Conservation (phyloP, 306 rosid genomes). For the Purshia tridentata region DNA sequence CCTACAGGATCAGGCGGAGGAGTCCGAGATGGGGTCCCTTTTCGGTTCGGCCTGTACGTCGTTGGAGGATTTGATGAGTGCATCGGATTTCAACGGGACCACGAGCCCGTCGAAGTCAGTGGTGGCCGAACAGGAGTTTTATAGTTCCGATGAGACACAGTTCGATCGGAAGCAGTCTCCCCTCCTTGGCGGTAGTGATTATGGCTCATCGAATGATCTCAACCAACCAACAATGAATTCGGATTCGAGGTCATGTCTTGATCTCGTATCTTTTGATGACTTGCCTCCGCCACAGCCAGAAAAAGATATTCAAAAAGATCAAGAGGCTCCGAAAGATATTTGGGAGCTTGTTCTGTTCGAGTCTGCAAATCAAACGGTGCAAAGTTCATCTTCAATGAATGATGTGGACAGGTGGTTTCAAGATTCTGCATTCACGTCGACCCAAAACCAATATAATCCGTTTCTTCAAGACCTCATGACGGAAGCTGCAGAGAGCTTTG, state of each 20-base stretch:
- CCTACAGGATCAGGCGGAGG: background rate
- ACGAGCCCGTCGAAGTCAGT: conserved; percentile 35
- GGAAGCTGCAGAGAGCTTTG: background rate
- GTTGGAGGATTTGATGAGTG: conserved; percentile 55
- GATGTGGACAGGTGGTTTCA: conserved; percentile 21
- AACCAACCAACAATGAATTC: too few relatives aligned
- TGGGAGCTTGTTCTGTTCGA: conserved; percentile 66
- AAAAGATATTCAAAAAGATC: background rate
- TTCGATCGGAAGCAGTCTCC: too few relatives aligned
- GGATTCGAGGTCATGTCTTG: conserved; percentile 17
- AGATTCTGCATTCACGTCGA: conserved; percentile 12
- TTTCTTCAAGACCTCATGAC: conserved; percentile 44
- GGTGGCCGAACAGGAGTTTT: conserved; percentile 36
- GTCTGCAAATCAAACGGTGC: conserved; percentile 24
- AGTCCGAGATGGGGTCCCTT: conserved; percentile 36
- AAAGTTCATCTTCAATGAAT: background rate
- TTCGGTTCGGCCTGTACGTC: conserved; percentile 47
- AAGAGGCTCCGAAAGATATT: conserved; percentile 18
- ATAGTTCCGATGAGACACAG: conserved; percentile 27
- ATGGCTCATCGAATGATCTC: too few relatives aligned
- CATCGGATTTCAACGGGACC: conserved; percentile 12
- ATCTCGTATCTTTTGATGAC: conserved; percentile 22
- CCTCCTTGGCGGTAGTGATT: too few relatives aligned
- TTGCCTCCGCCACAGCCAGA: background rate
- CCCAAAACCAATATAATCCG: conserved; percentile 57